These are phyloP conservation scores for Gentiana straminea DNA, from an alignment of 257 asterid genomes.

Conservation along the genomic window DNA sequence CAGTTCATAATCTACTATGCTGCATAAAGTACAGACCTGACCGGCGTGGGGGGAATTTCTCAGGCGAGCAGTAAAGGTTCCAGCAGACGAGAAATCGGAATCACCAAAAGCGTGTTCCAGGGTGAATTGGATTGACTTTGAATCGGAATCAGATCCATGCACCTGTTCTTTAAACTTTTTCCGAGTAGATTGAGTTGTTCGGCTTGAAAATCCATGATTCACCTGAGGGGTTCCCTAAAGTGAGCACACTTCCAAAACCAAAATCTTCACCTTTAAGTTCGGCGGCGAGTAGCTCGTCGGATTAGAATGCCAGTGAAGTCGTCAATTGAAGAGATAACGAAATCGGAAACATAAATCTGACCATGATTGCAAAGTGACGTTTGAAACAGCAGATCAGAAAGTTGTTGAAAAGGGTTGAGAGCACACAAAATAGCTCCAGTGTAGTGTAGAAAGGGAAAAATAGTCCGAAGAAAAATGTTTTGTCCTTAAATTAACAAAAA, in stretches of 20 bases:
- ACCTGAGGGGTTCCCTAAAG: conserved; percentile 21
- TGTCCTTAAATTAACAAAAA: too few species aligned
- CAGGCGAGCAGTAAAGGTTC: conserved; percentile 83
- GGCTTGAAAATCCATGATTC: conserved; percentile 1
- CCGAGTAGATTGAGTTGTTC: conserved; percentile 27
- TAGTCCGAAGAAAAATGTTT: too few species aligned
- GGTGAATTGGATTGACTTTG: conserved; percentile 54
- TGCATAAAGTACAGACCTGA: conserved; percentile 37
- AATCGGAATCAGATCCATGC: conserved; percentile 59
- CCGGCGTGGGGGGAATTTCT: conserved; percentile 65
- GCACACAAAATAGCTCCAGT: too few species aligned
- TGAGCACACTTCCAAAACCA: conserved; percentile 59
- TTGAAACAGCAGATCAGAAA: background rate
- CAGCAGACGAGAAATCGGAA: conserved; percentile 78
- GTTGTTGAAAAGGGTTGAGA: too few species aligned
- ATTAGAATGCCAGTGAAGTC: conserved; percentile 48
- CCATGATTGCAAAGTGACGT: conserved; percentile 15
- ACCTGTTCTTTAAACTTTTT: conserved; percentile 33
- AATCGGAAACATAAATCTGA: conserved; percentile 10
- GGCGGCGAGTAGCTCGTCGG: conserved; percentile 79
- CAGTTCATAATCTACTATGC: too few species aligned
- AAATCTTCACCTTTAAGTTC: conserved; percentile 94
- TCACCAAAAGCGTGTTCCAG: conserved; percentile 92
- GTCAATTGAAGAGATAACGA: conserved; percentile 16
- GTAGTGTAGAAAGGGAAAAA: too few species aligned